Conservation (phyloP, 1,284 basidiomycete species). For the Ceratobasidium sp. region DNA sequence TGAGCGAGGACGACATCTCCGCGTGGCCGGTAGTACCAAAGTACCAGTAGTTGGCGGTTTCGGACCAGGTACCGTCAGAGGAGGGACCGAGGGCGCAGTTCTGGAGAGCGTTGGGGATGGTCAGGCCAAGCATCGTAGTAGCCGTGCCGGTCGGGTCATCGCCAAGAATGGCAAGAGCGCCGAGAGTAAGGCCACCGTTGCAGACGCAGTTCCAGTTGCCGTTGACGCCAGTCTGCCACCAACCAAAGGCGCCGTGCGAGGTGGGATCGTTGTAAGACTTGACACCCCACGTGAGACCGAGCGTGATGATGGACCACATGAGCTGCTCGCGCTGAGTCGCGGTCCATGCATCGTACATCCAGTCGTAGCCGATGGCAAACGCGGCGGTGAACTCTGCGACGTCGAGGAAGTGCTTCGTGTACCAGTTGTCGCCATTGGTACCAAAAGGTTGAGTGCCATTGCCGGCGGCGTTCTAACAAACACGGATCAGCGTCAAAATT, state of each 20-base stretch:
- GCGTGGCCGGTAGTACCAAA: slow-evolving; percentile 93
- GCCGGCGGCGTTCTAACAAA: slow-evolving; percentile 71
- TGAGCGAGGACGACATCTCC: slow-evolving; percentile 88
- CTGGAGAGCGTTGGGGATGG: slow-evolving; percentile 76
- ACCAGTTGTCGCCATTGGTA: slow-evolving; percentile 75
- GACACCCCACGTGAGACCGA: slow-evolving; percentile 78
- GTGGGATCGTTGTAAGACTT: slow-evolving; percentile 60
- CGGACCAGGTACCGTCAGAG: slow-evolving; percentile 76
- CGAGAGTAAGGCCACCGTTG: slow-evolving; percentile 91
- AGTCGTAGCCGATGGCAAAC: slow-evolving; percentile 95
- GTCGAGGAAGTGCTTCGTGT: slow-evolving; percentile 93
- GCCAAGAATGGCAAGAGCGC: slow-evolving; percentile 87
- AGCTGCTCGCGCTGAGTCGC: slow-evolving; percentile 77
- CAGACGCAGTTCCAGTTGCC: slow-evolving; percentile 70
- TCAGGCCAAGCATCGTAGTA: slow-evolving; percentile 70
- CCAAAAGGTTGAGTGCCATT: slow-evolving; percentile 72
- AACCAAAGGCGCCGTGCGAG: slow-evolving; percentile 53
- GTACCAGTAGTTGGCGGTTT: slow-evolving; percentile 84
- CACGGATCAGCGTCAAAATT: neutral
- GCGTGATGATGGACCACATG: slow-evolving; percentile 77
- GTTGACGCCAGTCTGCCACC: slow-evolving; percentile 60
- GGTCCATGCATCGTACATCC: slow-evolving; percentile 89
- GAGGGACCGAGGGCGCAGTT: slow-evolving; percentile 76
- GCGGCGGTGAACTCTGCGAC: slow-evolving; percentile 88
- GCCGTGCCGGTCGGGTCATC: slow-evolving; percentile 85